phyloP scores from a whole-genome alignment of 441 rosid species.

The Biscutella auriculata region DNA sequence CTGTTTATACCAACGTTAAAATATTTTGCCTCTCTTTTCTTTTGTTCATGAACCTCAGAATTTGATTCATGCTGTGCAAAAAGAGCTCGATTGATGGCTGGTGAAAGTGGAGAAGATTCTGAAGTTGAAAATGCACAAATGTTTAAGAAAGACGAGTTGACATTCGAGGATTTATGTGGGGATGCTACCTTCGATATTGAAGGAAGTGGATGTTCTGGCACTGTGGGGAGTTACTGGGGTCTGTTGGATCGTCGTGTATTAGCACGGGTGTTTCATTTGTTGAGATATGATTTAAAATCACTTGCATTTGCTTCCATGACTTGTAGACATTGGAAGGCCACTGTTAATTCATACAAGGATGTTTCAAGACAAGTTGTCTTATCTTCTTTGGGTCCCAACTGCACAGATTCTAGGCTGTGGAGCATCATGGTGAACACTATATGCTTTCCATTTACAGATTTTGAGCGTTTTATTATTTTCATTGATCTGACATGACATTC shows the following conservation, averaged over 20 bases:
- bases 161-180: conserved; percentile 79
- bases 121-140: conserved; percentile 46
- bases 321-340: conserved; percentile 92
- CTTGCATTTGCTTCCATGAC: conserved; percentile 75
- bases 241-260: conserved; percentile 67
- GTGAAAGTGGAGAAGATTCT: conserved; percentile 56
- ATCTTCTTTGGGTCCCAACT: conserved; percentile 63
- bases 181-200: conserved; percentile 43
- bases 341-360: conserved; percentile 61
- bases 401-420: conserved; percentile 56
- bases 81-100: conserved; percentile 64
- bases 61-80: conserved; percentile 54
- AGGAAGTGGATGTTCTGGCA: conserved; percentile 30
- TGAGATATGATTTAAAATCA: conserved; percentile 72
- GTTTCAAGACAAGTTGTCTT: conserved; percentile 70
- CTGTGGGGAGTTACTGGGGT: conserved; percentile 57
- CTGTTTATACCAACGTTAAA: not conserved
- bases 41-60: conserved; percentile 37
- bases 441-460: conserved; percentile 8
- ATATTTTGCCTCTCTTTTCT: conserved; percentile 5
- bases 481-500: conserved; percentile 23
- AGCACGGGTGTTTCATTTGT: conserved; percentile 77
- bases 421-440: conserved; percentile 54
- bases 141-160: conserved; percentile 35
- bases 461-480: conserved; percentile 1